Evolutionary conservation across 371 early-diverging fungal species (phyloP), one percentile per base, ranked within the genome.

Genomic region (Batkoa obscura): DNA sequence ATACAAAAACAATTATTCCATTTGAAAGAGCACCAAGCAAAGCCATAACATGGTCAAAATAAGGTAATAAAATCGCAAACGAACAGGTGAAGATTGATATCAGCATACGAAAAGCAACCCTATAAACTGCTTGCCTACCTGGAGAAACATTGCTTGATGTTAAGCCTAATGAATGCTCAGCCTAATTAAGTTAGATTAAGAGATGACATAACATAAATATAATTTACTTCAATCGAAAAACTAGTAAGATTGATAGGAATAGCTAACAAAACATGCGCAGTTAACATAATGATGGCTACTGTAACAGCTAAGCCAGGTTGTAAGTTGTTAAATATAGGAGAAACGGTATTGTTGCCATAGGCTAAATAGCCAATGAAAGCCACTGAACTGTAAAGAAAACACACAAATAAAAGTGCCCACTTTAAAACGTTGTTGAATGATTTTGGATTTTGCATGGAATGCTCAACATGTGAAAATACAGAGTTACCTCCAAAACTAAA

Each of bases 401-500:
- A 74, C 59, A 88, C 82, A 36, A 83, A 75, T n/a, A 64, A 66
- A 46, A 85, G 76, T 50, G 88, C 83, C 43, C 58, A 57, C 62
- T 60, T 64, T 32, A 85, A 67, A 2, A 87, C 83, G 64, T 66
- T 72, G 61, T 75, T 72, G 78, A 88, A 93, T 13, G 73, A 58
- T 56, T 72, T 70, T 54, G 86, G 90, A 33, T 76, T 62, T 61
- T 75, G 72, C 89, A 93, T 87, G n/a, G 86, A 80, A 59, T 61
- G 42, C 64, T 65, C 46, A 58, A 64, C 55, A 63, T 65, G 58
- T 60, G 67, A 60, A 62, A 82, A 87, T 43, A 86, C 77, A 15
- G 80, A 73, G 62, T 86, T 87, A 47, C 86, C 88, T 55, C 88
- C 85, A 59, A 80, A 87, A 62, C 75, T 74, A 64, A 84, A 84